Conservation (phyloP, 1,284 basidiomycete genomes). For the Trichosporon coremiiforme region DNA sequence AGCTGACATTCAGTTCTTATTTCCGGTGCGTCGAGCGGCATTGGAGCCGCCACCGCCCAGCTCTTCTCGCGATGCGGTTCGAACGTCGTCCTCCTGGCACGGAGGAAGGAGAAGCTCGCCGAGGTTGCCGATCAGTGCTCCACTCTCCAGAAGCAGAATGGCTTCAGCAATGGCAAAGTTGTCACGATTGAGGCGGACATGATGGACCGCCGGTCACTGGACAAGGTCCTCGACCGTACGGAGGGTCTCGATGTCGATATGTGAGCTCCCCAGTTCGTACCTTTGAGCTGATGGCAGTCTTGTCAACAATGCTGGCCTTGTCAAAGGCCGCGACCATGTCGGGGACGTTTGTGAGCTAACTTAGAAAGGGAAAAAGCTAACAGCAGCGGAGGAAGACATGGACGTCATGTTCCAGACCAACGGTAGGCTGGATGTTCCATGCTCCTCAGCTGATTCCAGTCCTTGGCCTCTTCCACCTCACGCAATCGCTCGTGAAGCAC, state of each 20-base stretch:
- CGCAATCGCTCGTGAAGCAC: conserved; percentile 61
- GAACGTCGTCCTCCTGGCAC: conserved; percentile 51
- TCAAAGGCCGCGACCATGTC: conserved; percentile 52
- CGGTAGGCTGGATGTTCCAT: conserved; percentile 34
- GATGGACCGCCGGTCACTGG: conserved; percentile 41
- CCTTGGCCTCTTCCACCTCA: conserved; percentile 50
- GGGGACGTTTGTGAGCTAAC: conserved; percentile 48
- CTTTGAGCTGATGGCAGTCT: conserved; percentile 37
- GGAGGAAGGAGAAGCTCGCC: conserved; percentile 44
- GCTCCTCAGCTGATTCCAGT: conserved; percentile 35
- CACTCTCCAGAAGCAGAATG: conserved; percentile 35
- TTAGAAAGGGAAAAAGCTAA: background rate
- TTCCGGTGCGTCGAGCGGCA: conserved; percentile 53
- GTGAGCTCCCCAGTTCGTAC: conserved; percentile 37
- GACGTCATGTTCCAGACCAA: conserved; percentile 87
- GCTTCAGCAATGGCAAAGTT: conserved; percentile 39
- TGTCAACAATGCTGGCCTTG: conserved; percentile 57
- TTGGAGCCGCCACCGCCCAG: conserved; percentile 50
- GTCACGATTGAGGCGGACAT: conserved; percentile 49
- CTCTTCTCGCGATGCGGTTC: conserved; percentile 50
- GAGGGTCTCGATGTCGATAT: conserved; percentile 49
- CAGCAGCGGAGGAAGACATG: conserved; percentile 47
- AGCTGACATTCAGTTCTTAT: conserved; percentile 44
- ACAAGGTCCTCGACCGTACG: conserved; percentile 35
- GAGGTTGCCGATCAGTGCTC: conserved; percentile 42